Evolutionary conservation across 192 early-diverging fungal species (phyloP), one percentile per base, ranked within the genome.

Genomic region (Umbelopsis vinacea): DNA sequence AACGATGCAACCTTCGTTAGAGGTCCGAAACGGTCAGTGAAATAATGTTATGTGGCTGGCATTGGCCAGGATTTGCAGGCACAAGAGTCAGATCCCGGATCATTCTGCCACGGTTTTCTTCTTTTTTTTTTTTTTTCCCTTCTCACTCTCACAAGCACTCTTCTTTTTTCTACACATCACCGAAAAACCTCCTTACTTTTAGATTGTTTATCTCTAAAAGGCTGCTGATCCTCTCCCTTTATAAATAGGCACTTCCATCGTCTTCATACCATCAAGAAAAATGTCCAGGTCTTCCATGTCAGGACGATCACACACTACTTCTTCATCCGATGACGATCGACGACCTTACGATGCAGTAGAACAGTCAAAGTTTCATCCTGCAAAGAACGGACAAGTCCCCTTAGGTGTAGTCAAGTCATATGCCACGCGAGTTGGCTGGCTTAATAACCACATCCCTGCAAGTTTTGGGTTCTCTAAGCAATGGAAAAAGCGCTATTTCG

Each of bases 401-500:
- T 37, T 63, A 12, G 57, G 57, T 17, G 12, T 63, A 11, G 57
- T 63, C 10, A 63, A 63, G 26, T 29, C 57, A n/a, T 45, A 71
- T 38, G 68, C 68, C 4, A 76, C 70, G 6, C 67, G 47, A 24
- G 21, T 24, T 29, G 75, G 75, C 11, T 76, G 57, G 52, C 37
- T 76, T 23, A 71, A 48, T 2, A 76, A 76, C 45, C 66, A 76
- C 19, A 52, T 67, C 22, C 70, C 75, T 14, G 52, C 76, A 10
- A 33, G 66, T 23, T 79, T 79, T 57, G 67, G 69, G 17, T 74
- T 79, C 33, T 66, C 69, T 14, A 68, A 70, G 29, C 46, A 73
- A 3, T 79, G 77, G 77, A 79, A 79, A 63, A 68, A 73, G 26
- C 69, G 77, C 33, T 46, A 57, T 26, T 35, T 74, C 17, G 53